Evolutionary conservation across 139 green algal genomes (phyloP).

Genomic region (Auxenochlorella protothecoides): DNA sequence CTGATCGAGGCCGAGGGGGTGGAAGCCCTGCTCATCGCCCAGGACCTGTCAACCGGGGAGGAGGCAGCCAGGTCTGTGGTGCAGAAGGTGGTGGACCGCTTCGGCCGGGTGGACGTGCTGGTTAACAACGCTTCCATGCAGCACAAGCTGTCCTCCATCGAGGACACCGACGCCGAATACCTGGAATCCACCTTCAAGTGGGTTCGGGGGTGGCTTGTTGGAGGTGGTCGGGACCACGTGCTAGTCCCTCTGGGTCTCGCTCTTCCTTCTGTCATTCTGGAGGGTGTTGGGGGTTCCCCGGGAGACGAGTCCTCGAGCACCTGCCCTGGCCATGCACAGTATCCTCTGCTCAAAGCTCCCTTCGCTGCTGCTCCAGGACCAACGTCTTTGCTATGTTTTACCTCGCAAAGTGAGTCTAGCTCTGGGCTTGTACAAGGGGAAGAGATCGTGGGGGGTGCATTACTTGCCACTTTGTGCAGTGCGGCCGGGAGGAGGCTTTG

Average conservation of each 20-base stretch:
- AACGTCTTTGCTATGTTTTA: slow-evolving; percentile 67
- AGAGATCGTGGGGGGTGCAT: no score
- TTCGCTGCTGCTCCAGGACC: slow-evolving; percentile 22
- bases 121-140: slow-evolving; percentile 24
- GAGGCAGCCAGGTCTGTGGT: neutral
- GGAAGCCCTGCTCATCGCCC: slow-evolving; percentile 9
- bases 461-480: no score
- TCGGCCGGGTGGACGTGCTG: slow-evolving; percentile 18
- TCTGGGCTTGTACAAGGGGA: no score
- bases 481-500: neutral
- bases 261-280: no score
- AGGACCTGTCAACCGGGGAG: slow-evolving; percentile 19
- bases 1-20: slow-evolving; percentile 17
- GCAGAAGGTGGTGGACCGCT: slow-evolving; percentile 12
- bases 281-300: no score
- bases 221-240: no score
- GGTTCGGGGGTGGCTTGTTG: neutral
- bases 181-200: slow-evolving; percentile 24
- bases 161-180: slow-evolving; percentile 3
- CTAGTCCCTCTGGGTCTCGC: no score
- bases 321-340: no score
- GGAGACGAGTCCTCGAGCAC: no score
- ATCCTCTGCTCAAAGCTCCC: no score
- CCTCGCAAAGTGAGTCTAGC: slow-evolving; percentile 31
- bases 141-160: slow-evolving; percentile 7